These are phyloP conservation scores for Xylaria sp. DNA, from an alignment of 2,329 filamentous ascomycete genomes.

Conservation along the genomic window DNA sequence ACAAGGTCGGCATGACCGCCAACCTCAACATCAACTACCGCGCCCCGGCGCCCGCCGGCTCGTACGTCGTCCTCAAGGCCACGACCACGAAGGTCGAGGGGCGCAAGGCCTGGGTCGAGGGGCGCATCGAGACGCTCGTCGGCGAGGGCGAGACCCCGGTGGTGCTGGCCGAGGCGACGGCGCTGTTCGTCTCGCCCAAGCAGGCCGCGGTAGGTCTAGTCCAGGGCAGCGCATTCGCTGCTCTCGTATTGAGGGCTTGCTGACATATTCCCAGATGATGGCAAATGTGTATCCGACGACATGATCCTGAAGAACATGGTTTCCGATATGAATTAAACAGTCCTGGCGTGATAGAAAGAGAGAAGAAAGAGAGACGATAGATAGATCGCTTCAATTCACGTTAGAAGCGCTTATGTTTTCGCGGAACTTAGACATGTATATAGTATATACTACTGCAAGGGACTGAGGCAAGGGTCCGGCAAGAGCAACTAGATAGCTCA, in stretches of 20 bases:
- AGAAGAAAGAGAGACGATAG: too few relatives aligned
- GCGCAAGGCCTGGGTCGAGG: slow-evolving; percentile 92
- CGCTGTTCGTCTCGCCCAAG: slow-evolving; percentile 86
- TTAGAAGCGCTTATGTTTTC: background rate
- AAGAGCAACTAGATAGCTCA: too few relatives aligned
- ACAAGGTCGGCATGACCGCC: slow-evolving; percentile 84
- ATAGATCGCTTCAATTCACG: background rate
- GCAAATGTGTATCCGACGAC: slow-evolving; percentile 41
- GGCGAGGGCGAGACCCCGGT: slow-evolving; percentile 63
- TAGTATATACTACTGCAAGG: too few relatives aligned
- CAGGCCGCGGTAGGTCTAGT: slow-evolving; percentile 68
- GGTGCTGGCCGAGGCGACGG: slow-evolving; percentile 80
- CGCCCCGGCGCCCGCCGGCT: slow-evolving; percentile 73
- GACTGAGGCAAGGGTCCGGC: too few relatives aligned
- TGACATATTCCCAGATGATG: slow-evolving; percentile 36
- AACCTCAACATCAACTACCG: slow-evolving; percentile 83
- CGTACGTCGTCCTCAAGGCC: slow-evolving; percentile 77
- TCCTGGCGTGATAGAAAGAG: slow-evolving; percentile 16
- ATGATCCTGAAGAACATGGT: slow-evolving; percentile 16
- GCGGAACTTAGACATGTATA: background rate
- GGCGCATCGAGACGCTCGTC: slow-evolving; percentile 77
- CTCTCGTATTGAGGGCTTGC: background rate
- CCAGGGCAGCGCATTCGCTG: background rate
- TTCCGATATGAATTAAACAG: slow-evolving; percentile 7
- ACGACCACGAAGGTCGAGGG: slow-evolving; percentile 86